Conservation (phyloP, 1,139 yeast genomes). For the Trichomonascaceae sp. region DNA sequence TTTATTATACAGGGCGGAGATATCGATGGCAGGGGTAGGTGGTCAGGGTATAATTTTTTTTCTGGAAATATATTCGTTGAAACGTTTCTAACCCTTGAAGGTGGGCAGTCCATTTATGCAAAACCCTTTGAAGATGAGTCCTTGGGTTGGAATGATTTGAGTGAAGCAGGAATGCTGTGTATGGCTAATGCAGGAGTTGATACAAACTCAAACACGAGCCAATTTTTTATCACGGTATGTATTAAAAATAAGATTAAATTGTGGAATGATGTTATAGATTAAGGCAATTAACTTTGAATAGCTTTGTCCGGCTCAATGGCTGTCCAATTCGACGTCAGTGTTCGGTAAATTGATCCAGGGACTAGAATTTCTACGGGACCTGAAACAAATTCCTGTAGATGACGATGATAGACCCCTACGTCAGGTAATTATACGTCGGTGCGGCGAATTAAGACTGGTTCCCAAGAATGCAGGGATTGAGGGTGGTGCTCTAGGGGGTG, state of each 20-base stretch:
- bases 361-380: constrained; percentile 49
- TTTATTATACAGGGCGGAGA: constrained; percentile 83
- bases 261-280: neutral
- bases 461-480: neutral
- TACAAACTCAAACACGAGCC: constrained; percentile 60
- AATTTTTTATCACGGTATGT: constrained; percentile 56
- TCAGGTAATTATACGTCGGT: constrained; percentile 44
- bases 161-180: constrained; percentile 33
- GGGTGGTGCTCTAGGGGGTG: neutral
- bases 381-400: constrained; percentile 29
- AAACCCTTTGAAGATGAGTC: constrained; percentile 58
- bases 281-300: constrained; percentile 1
- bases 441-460: constrained; percentile 6
- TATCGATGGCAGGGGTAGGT: constrained; percentile 26
- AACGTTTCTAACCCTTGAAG: constrained; percentile 6
- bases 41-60: neutral
- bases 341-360: constrained; percentile 64
- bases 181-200: constrained; percentile 63
- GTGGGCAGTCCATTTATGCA: constrained; percentile 29
- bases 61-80: no score
- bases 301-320: constrained; percentile 35
- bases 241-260: neutral
- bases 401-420: constrained; percentile 34
- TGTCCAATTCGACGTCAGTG: constrained; percentile 56
- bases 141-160: constrained; percentile 30